Conservation (phyloP, 495 filamentous ascomycete genomes). For the Aspergillus biplanus region DNA sequence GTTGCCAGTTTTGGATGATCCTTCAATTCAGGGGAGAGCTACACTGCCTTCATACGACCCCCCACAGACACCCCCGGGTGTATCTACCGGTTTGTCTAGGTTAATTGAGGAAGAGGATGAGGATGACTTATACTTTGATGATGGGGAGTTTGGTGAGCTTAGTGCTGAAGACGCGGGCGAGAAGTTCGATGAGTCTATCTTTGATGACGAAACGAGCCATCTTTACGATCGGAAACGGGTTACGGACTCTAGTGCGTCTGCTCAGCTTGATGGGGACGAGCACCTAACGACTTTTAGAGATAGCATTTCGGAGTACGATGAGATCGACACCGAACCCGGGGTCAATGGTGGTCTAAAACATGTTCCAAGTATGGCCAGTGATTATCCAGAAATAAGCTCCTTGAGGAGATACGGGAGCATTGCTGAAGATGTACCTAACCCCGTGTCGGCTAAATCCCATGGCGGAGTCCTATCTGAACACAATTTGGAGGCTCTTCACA, state of each 20-base stretch:
- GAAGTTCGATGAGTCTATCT: slow-evolving; percentile 77
- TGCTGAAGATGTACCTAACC: slow-evolving; percentile 33
- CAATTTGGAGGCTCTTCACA: slow-evolving; percentile 72
- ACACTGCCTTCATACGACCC: not conserved
- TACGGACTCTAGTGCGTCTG: slow-evolving; percentile 19
- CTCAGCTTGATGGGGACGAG: slow-evolving; percentile 19
- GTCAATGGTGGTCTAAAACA: slow-evolving; percentile 34
- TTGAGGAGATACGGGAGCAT: slow-evolving; percentile 33
- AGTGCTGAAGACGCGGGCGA: slow-evolving; percentile 52
- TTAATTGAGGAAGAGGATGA: slow-evolving; percentile 28
- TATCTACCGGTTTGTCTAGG: not conserved
- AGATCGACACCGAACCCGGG: not conserved
- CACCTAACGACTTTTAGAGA: slow-evolving; percentile 20
- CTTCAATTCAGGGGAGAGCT: not conserved
- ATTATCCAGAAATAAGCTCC: slow-evolving; percentile 29
- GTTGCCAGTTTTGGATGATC: not conserved
- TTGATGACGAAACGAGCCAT: slow-evolving; percentile 65
- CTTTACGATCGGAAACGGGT: slow-evolving; percentile 47
- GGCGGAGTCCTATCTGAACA: slow-evolving; percentile 56
- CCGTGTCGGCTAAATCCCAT: slow-evolving; percentile 37
- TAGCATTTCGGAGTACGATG: slow-evolving; percentile 23
- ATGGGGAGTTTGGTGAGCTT: slow-evolving; percentile 68
- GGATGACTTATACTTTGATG: slow-evolving; percentile 83
- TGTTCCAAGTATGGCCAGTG: slow-evolving; percentile 48
- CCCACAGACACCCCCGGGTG: not conserved